phyloP scores from a whole-genome alignment of 768 basidiomycete species.

The Kwoniella shandongensis region DNA sequence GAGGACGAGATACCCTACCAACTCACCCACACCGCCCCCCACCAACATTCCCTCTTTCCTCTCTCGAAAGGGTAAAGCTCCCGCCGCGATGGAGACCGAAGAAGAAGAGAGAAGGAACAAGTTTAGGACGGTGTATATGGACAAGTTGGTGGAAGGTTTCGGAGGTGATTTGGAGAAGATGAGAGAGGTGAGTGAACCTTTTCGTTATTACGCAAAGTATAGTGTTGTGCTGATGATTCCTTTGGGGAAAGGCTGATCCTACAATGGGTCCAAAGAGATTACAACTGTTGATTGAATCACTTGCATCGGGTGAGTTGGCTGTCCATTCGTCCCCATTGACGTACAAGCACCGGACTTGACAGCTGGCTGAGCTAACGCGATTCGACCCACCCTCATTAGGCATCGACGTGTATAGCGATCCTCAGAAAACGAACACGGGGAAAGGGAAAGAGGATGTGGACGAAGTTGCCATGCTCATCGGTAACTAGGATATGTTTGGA shows the following conservation, averaged over 20 bases:
- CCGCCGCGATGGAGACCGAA: slow-evolving; percentile 4
- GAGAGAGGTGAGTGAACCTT: slow-evolving; percentile 30
- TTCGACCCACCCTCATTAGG: slow-evolving; percentile 5
- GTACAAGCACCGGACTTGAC: not conserved
- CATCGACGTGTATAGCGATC: slow-evolving; percentile 25
- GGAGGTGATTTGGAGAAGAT: slow-evolving; percentile 45
- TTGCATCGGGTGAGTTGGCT: slow-evolving; percentile 21
- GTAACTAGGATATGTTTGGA: slow-evolving; percentile 8
- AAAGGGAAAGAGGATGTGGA: slow-evolving; percentile 14
- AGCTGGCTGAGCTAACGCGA: not conserved
- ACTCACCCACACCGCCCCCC: slow-evolving; percentile 41
- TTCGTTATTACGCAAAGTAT: not conserved
- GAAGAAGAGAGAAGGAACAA: slow-evolving; percentile 34
- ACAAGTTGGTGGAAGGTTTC: slow-evolving; percentile 45
- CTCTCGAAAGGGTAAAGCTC: slow-evolving; percentile 14
- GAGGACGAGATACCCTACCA: slow-evolving; percentile 21
- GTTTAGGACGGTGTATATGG: slow-evolving; percentile 48
- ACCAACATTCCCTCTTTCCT: slow-evolving; percentile 40
- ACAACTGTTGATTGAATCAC: slow-evolving; percentile 26
- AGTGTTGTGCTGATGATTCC: not conserved
- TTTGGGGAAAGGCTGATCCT: slow-evolving; percentile 14
- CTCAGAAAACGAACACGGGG: slow-evolving; percentile 5
- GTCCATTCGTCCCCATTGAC: not conserved
- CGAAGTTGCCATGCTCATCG: slow-evolving; percentile 21
- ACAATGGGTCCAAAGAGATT: slow-evolving; percentile 23